Conservation (phyloP, 768 basidiomycete genomes). For the Hypsizygus marmoreus region DNA sequence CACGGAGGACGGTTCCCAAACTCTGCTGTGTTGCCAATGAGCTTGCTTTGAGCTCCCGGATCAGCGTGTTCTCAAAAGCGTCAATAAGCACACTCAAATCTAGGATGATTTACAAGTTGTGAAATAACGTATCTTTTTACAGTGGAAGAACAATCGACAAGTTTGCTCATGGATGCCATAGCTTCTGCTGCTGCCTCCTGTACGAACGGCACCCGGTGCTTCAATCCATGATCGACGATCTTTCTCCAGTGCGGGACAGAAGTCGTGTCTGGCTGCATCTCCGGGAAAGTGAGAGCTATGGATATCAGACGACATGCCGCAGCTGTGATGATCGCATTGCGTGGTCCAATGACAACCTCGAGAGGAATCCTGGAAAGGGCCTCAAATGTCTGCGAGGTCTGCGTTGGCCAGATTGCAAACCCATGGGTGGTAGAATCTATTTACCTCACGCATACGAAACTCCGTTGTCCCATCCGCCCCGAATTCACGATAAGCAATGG, state of each 20-base stretch:
- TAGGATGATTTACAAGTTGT: conserved; percentile 12
- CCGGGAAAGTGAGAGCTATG: conserved; percentile 57
- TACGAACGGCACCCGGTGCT: conserved; percentile 60
- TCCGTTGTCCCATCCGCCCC: conserved; percentile 33
- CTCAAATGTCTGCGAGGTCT: conserved; percentile 58
- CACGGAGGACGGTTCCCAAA: conserved; percentile 68
- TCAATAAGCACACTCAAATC: conserved; percentile 3
- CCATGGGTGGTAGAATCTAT: not conserved
- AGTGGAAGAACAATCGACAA: conserved; percentile 63
- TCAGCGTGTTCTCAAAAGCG: conserved; percentile 47
- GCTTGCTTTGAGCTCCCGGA: conserved; percentile 58
- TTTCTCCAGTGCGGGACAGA: conserved; percentile 64
- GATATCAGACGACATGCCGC: conserved; percentile 76
- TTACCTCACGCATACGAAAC: conserved; percentile 48
- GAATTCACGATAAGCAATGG: conserved; percentile 51
- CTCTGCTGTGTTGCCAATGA: conserved; percentile 67
- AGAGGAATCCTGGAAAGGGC: conserved; percentile 59
- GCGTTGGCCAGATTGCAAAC: not conserved
- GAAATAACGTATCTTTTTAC: conserved; percentile 72
- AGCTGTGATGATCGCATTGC: conserved; percentile 71
- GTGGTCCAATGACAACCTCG: conserved; percentile 58
- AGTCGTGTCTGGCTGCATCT: conserved; percentile 44
- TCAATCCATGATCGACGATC: conserved; percentile 71
- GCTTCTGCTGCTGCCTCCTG: conserved; percentile 80
- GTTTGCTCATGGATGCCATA: conserved; percentile 66